phyloP scores from a whole-genome alignment of 768 basidiomycete species.

The Suillus decipiens region DNA sequence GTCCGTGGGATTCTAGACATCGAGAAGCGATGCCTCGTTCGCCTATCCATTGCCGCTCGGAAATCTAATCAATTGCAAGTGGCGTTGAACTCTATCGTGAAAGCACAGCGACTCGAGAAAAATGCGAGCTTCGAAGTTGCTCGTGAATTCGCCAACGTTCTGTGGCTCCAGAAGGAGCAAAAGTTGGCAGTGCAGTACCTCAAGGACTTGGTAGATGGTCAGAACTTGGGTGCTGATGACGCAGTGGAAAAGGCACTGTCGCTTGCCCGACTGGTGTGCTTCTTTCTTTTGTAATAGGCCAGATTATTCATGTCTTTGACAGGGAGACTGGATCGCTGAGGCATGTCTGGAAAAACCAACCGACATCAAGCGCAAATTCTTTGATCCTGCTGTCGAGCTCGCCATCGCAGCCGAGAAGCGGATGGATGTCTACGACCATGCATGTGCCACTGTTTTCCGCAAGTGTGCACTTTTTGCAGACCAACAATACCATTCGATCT shows the following conservation, averaged over 20 bases:
- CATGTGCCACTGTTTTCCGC: slow-evolving; percentile 64
- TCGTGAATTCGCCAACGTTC: slow-evolving; percentile 84
- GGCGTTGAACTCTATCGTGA: slow-evolving; percentile 82
- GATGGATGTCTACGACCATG: slow-evolving; percentile 20
- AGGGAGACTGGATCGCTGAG: slow-evolving; percentile 92
- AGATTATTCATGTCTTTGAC: slow-evolving; percentile 9
- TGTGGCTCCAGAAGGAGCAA: slow-evolving; percentile 89
- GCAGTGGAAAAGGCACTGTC: slow-evolving; percentile 42
- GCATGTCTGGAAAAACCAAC: slow-evolving; percentile 81
- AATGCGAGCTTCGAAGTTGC: slow-evolving; percentile 54
- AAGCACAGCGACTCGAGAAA: slow-evolving; percentile 64
- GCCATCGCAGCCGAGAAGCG: slow-evolving; percentile 28
- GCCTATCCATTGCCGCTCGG: slow-evolving; percentile 73
- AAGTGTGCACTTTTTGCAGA: slow-evolving; percentile 91
- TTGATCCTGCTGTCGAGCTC: slow-evolving; percentile 57
- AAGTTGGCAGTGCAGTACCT: slow-evolving; percentile 78
- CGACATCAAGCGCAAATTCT: slow-evolving; percentile 70
- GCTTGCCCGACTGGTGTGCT: slow-evolving; percentile 65
- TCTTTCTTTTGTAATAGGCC: background rate
- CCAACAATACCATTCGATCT: slow-evolving; percentile 73
- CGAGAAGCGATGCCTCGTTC: slow-evolving; percentile 71
- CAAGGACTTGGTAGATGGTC: slow-evolving; percentile 36
- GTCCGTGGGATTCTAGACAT: slow-evolving; percentile 50
- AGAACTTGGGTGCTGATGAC: slow-evolving; percentile 14
- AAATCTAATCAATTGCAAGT: slow-evolving; percentile 69